phyloP scores from a whole-genome alignment of 768 basidiomycete species.

The Termitomyces sp. region DNA sequence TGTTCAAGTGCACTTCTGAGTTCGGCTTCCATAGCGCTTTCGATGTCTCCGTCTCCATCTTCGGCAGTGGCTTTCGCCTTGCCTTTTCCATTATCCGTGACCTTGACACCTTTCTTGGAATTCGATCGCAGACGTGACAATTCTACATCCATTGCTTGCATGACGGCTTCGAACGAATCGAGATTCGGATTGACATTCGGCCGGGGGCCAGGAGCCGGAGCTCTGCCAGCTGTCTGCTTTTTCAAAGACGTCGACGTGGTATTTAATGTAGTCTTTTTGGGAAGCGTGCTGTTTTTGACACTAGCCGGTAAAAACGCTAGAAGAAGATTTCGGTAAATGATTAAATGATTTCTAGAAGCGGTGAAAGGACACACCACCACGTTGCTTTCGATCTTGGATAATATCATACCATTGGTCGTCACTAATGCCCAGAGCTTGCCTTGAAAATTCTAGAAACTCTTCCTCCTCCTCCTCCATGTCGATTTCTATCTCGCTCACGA shows the following conservation, averaged over 20 bases:
- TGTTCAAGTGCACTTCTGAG: slow-evolving; percentile 56
- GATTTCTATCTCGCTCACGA: slow-evolving; percentile 80
- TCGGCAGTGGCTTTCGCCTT: slow-evolving; percentile 40
- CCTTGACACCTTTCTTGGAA: slow-evolving; percentile 16
- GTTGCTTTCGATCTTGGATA: slow-evolving; percentile 62
- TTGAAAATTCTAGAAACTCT: slow-evolving; percentile 93
- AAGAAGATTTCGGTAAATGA: slow-evolving; percentile 6
- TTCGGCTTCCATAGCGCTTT: slow-evolving; percentile 88
- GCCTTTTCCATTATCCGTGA: slow-evolving; percentile 27
- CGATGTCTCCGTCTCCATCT: slow-evolving; percentile 60
- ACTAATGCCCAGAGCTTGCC: slow-evolving; percentile 83
- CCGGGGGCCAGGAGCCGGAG: slow-evolving; percentile 27
- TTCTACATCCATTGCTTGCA: slow-evolving; percentile 92
- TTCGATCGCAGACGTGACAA: slow-evolving; percentile 42
- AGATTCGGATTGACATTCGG: slow-evolving; percentile 61
- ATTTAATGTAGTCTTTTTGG: slow-evolving; percentile 6
- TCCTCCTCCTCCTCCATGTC: slow-evolving; percentile 93
- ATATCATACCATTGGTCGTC: slow-evolving; percentile 92
- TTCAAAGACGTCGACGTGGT: not conserved
- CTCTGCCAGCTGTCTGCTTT: slow-evolving; percentile 1
- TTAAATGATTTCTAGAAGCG: not conserved
- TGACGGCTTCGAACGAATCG: slow-evolving; percentile 92
- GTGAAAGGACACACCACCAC: slow-evolving; percentile 64
- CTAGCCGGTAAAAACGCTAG: slow-evolving; percentile 57
- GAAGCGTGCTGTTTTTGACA: slow-evolving; percentile 17